Base-by-base conservation (phyloP, 2,329 filamentous ascomycete species). In the Didymella sp. region DNA sequence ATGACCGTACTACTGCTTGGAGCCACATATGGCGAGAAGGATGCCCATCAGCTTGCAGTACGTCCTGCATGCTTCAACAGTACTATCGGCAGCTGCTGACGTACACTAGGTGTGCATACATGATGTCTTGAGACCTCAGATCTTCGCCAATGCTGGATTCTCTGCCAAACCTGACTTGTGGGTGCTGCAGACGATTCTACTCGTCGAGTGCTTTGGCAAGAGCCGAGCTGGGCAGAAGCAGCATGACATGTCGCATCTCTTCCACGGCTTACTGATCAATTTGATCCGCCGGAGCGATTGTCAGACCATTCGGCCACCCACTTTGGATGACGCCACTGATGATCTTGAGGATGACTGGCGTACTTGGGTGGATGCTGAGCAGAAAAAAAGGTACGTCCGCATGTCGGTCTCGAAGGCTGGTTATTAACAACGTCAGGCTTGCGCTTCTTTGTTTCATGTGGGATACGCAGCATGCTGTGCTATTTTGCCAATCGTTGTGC, bases 131-230 rank as follows among this genome's bases (percentile, higher is more conserved):
- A 78, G 84, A 8, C 82, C 84, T 6, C 81, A 83, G 40, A 85
- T 88, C n/a, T 83, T 88, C 50, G 80, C 81, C 11, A 83, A 85
- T 64, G 73, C 78, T 0, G 80, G 80, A 0, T 88, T 88, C 66
- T 85, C 79, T 0, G 77, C 85, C 0, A 80, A 81, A n/a, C 85
- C 86, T 0, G 80, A 84, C 21, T 73, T 88, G 0, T 88, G 85
- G 85, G 81, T 86, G 0, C 62, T 88, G 0, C 85, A 88, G 58
- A 84, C 84, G 0, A 86, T 88, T 30, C 71, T 88, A 8, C 73
- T 88, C 0, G 84, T 87, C 0, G 86, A 88, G 60, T 87, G 85
- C 60, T 87, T 88, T 52, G 86, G 86, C 2, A 88, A 88, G 67
- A 85, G 83, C 33, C 76, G 85, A 51, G 85, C 85, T 0, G 85